Conservation (phyloP, 1,284 basidiomycete species). For the Cutaneotrichosporon cavernicola region DNA sequence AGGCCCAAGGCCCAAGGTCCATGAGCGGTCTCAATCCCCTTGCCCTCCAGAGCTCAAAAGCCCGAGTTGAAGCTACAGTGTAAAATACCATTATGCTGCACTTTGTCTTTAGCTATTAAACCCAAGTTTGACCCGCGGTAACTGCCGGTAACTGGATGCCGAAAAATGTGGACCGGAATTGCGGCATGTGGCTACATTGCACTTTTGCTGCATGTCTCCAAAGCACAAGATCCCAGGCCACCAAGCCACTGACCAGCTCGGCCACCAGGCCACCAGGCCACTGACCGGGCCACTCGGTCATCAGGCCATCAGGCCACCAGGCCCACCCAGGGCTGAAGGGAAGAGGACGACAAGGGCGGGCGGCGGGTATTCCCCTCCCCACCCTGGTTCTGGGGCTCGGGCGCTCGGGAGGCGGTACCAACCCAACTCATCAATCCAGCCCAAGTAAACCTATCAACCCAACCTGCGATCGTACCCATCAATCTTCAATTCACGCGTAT, state of each 20-base stretch:
- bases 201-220: no score
- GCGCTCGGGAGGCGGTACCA: constrained; percentile 11
- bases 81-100: no score
- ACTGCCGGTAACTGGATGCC: neutral
- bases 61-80: no score
- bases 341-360: neutral
- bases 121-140: neutral
- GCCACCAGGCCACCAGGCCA: neutral
- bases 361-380: constrained; percentile 4
- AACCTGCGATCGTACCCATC: constrained; percentile 2
- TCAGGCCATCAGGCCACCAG: neutral
- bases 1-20: no score
- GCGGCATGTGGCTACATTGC: neutral
- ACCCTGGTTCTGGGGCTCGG: constrained; percentile 6
- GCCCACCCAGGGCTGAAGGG: neutral
- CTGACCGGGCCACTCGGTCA: neutral
- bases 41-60: no score
- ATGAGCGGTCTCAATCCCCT: no score
- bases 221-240: no score
- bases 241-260: no score
- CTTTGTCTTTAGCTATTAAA: no score
- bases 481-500: neutral
- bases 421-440: neutral
- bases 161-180: neutral
- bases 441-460: neutral